Base-by-base conservation (phyloP, 768 basidiomycete species). In the Auricularia heimuer region DNA sequence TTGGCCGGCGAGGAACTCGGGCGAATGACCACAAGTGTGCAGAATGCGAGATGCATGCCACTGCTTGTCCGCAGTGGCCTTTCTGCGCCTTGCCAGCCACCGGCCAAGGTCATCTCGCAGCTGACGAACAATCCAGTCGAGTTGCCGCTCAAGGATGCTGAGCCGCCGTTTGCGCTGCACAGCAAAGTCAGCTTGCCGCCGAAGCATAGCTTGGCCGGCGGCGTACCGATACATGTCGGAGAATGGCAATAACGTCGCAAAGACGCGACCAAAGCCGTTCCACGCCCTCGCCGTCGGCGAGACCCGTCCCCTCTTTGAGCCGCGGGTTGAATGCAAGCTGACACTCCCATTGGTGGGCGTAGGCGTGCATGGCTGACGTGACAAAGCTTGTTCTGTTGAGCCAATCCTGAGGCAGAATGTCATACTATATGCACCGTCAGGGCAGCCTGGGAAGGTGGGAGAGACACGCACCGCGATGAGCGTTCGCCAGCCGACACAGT, bases 281-380 rank as follows among this genome's bases (percentile, higher is more conserved):
- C 3, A 60, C 56, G 29, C 56, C 56, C 33, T 60, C 56, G 4
- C 56, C 56, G 29, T 60, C 56, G 8, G 56, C 4, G 6, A 60
- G 24, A 4, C 56, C 56, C 8, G 33, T 33, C 8, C 56, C 56
- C 8, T 11, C 29, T 24, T 60, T 29, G 11, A 60, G 4, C 10
- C 63, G 63, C 4, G 63, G 63, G 34, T 64, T 36, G 44, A 18
- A 64, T 21, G 4, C 63, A 14, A 64, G 33, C 45, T 64, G 63
- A 33, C 63, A 64, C 4, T 29, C 16, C 44, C 44, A 64, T 33
- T 64, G 45, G 35, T 64, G 64, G 10, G 24, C 64, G 39, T 60
- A 58, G n/a, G 64, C 64, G 39, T 65, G 64, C 51, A 65, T 56
- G 18, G 51, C 64, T 16, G 37, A 36, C 21, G 54, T 39, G 10